Evolutionary conservation across 352 stramenopile genomes (phyloP).

Genomic region (Pythium brassicae): DNA sequence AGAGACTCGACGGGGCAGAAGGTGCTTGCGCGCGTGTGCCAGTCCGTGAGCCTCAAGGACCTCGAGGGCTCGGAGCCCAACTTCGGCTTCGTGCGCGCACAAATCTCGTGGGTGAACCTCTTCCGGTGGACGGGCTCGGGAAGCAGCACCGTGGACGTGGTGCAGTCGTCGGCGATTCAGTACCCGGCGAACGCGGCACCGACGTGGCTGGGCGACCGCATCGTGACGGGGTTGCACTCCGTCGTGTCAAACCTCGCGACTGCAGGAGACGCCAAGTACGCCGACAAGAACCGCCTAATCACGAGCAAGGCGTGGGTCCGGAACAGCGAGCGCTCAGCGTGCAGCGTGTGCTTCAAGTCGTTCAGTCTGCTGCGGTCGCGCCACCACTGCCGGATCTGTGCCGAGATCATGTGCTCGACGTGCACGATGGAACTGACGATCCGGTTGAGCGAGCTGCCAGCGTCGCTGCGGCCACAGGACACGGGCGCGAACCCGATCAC

Average conservation of each 20-base stretch:
- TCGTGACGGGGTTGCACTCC: constrained; percentile 36
- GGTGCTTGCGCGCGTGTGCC: constrained; percentile 53
- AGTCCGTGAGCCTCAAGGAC: constrained; percentile 51
- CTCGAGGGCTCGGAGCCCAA: constrained; percentile 38
- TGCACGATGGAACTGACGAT: constrained; percentile 68
- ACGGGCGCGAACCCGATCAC: constrained; percentile 46
- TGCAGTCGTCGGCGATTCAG: constrained; percentile 16
- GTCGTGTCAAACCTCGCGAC: constrained; percentile 38
- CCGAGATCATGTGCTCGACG: constrained; percentile 74
- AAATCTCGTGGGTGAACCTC: constrained; percentile 47
- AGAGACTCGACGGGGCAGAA: constrained; percentile 49
- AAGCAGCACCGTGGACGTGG: constrained; percentile 38
- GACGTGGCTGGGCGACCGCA: constrained; percentile 64
- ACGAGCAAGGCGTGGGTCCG: constrained; percentile 68
- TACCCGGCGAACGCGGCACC: constrained; percentile 35
- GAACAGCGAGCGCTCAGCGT: constrained; percentile 61
- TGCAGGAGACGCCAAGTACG: constrained; percentile 57
- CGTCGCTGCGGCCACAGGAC: constrained; percentile 44
- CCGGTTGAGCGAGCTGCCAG: constrained; percentile 48
- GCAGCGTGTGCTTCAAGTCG: constrained; percentile 73
- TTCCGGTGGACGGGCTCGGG: constrained; percentile 50
- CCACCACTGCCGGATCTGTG: constrained; percentile 79
- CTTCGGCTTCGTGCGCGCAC: constrained; percentile 61
- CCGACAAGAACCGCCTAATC: constrained; percentile 48
- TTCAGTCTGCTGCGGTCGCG: constrained; percentile 70